Evolutionary conservation across 2,329 filamentous ascomycete species (phyloP).

Genomic region (Exophiala sideris): DNA sequence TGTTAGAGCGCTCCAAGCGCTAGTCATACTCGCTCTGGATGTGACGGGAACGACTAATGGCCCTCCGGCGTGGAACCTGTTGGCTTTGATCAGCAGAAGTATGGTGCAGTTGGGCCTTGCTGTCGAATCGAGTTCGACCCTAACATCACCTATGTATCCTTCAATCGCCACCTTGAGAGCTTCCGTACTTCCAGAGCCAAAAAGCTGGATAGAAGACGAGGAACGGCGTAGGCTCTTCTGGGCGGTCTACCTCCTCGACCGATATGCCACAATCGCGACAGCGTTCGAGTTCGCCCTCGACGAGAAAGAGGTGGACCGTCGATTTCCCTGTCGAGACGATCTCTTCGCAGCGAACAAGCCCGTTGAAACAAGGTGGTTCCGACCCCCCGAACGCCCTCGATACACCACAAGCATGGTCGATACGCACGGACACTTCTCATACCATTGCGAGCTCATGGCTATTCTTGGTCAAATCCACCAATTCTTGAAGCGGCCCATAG

Average conservation of each 20-base stretch:
- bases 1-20: conserved; percentile 79
- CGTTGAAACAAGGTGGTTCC: conserved; percentile 82
- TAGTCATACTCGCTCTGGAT: conserved; percentile 83
- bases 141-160: conserved; percentile 72
- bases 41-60: conserved; percentile 84
- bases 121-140: conserved; percentile 75
- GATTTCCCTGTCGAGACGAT: conserved; percentile 81
- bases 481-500: conserved; percentile 83
- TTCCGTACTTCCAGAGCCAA: conserved; percentile 77
- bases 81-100: conserved; percentile 82
- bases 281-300: conserved; percentile 89
- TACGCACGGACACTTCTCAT: conserved; percentile 81
- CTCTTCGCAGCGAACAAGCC: conserved; percentile 78
- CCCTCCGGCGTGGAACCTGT: conserved; percentile 85
- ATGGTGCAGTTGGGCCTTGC: conserved; percentile 84
- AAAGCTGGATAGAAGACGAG: conserved; percentile 86
- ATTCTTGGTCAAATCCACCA: conserved; percentile 84
- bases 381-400: conserved; percentile 54
- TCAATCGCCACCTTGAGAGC: conserved; percentile 88
- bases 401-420: conserved; percentile 68
- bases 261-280: conserved; percentile 85
- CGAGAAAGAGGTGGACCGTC: conserved; percentile 84
- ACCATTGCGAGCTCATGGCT: conserved; percentile 85
- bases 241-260: conserved; percentile 88
- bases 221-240: conserved; percentile 80